phyloP scores from a whole-genome alignment of 2,329 filamentous ascomycete genomes.

The Trichoderma polysporum region DNA sequence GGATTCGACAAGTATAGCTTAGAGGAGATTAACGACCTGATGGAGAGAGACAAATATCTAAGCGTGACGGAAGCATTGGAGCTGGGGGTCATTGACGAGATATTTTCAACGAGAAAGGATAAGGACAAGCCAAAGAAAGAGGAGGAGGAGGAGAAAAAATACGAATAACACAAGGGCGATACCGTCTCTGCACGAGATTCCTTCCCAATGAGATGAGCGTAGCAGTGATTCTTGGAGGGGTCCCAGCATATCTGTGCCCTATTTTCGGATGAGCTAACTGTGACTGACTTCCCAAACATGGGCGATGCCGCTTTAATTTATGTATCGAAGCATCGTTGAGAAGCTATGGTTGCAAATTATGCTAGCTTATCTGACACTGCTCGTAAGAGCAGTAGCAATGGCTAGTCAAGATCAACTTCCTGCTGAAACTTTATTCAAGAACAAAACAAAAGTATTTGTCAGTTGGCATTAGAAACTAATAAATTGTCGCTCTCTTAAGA shows the following conservation, averaged over 20 bases:
- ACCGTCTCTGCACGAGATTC: not conserved
- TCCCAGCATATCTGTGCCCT: not conserved
- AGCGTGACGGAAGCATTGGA: conserved; percentile 84
- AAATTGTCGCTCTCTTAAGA: not conserved
- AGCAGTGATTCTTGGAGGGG: not conserved
- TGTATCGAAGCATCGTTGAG: not conserved
- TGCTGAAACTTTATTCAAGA: too few species aligned
- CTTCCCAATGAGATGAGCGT: not conserved
- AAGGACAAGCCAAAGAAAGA: conserved; percentile 32
- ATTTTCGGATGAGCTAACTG: too few species aligned
- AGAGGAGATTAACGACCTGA: conserved; percentile 85
- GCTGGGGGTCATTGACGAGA: conserved; percentile 88
- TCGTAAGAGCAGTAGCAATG: not conserved
- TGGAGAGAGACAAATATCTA: conserved; percentile 97
- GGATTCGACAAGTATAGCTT: conserved; percentile 73
- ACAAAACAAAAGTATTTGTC: not conserved
- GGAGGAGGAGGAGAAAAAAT: conserved; percentile 19
- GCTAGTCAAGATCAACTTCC: not conserved
- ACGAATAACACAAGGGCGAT: not conserved
- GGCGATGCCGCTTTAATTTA: not conserved
- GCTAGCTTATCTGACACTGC: not conserved
- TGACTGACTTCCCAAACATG: not conserved
- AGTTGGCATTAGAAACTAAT: not conserved
- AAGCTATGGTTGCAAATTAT: not conserved
- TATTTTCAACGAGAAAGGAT: conserved; percentile 65